Evolutionary conservation across 2,329 filamentous ascomycete genomes (phyloP).

Genomic region (Scopulariopsis brevicaulis): DNA sequence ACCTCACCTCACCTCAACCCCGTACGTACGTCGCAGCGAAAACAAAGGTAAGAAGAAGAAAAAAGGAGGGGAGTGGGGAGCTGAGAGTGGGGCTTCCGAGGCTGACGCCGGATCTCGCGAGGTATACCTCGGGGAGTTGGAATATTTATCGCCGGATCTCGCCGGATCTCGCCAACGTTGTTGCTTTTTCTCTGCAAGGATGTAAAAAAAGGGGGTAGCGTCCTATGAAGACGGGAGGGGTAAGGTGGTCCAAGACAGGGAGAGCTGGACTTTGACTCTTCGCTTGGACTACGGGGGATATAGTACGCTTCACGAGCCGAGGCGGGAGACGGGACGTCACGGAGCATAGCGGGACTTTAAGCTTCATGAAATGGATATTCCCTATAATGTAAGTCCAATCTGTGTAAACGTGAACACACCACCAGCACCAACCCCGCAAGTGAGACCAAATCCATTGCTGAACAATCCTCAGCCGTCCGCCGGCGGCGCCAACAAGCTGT

Average conservation of each 20-base stretch:
- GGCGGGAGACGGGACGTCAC: not conserved
- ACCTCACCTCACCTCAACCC: too few relatives aligned
- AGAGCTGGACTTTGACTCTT: not conserved
- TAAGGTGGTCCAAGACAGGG: too few relatives aligned
- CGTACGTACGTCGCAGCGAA: too few relatives aligned
- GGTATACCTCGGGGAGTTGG: not conserved
- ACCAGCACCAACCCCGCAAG: not conserved
- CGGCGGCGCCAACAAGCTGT: not conserved
- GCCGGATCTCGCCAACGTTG: not conserved
- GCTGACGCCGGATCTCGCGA: not conserved
- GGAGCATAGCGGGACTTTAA: not conserved
- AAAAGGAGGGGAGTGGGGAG: not conserved
- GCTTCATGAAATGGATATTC: not conserved
- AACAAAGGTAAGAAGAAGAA: not conserved
- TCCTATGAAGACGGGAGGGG: not conserved
- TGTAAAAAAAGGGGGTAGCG: not conserved
- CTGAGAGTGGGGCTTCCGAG: not conserved
- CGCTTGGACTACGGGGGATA: not conserved
- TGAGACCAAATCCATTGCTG: not conserved
- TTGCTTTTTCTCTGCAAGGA: not conserved
- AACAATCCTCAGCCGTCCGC: not conserved
- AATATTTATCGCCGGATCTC: not conserved
- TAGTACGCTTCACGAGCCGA: not conserved
- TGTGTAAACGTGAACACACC: not conserved
- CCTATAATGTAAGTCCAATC: not conserved